Evolutionary conservation across 305 asterid species (phyloP).

Genomic region (Rubia peregrina): DNA sequence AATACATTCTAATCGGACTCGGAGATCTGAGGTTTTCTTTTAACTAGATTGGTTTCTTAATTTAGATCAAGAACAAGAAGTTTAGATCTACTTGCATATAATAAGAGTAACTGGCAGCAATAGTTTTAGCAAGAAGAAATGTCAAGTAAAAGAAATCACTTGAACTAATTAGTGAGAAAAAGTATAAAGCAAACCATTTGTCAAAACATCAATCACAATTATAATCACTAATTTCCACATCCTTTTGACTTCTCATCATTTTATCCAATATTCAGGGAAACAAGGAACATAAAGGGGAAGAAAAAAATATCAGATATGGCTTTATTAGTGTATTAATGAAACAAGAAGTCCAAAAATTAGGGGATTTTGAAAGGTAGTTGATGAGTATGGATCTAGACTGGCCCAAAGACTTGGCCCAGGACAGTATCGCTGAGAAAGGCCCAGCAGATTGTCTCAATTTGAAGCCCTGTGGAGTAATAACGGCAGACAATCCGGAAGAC

Average conservation of each 20-base stretch:
- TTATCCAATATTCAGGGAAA: neutral
- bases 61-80: neutral
- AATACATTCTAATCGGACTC: neutral
- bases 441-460: neutral
- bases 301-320: neutral
- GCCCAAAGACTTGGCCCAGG: neutral
- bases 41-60: neutral
- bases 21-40: neutral
- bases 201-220: neutral
- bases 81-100: neutral
- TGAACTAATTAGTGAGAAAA: neutral
- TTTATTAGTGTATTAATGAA: neutral
- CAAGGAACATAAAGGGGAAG: neutral
- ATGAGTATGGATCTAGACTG: neutral
- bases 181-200: neutral
- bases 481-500: neutral
- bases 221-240: neutral
- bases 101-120: neutral
- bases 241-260: neutral
- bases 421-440: neutral
- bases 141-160: neutral
- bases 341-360: neutral
- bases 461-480: neutral
- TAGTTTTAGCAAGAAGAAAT: neutral
- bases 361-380: slow-evolving; percentile 3